phyloP scores from a whole-genome alignment of 768 basidiomycete genomes.

The Mycena olivaceomarginata region DNA sequence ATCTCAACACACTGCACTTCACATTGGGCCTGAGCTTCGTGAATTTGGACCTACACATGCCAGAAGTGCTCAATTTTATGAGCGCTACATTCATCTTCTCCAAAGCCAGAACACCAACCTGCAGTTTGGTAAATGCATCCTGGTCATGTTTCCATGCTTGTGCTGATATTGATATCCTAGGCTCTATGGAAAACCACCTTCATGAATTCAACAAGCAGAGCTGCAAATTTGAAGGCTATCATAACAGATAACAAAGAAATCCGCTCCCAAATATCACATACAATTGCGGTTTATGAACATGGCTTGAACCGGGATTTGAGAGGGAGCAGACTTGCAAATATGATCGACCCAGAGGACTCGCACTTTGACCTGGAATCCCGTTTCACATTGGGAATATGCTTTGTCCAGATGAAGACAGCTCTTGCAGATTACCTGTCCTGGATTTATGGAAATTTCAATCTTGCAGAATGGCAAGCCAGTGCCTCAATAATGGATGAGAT shows the following conservation, averaged over 20 bases:
- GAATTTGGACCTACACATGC: conserved; percentile 54
- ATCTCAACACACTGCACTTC: conserved; percentile 55
- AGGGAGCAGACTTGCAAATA: conserved; percentile 1
- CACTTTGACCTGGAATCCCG: conserved; percentile 8
- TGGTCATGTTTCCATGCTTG: neutral
- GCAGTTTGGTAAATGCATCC: conserved; percentile 37
- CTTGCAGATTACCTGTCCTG: neutral
- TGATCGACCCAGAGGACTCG: conserved; percentile 14
- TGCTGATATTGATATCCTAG: neutral
- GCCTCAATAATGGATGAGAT: conserved; percentile 25
- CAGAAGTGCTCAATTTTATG: conserved; percentile 28
- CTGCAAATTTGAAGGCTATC: conserved; percentile 33
- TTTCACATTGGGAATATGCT: conserved; percentile 12
- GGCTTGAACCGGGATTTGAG: conserved; percentile 7
- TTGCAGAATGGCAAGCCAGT: neutral
- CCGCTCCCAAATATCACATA: neutral
- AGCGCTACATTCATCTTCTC: conserved; percentile 44
- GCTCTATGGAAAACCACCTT: conserved; percentile 41
- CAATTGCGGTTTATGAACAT: conserved; percentile 2
- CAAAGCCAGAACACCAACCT: conserved; percentile 46
- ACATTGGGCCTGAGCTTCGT: conserved; percentile 50
- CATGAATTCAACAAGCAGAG: conserved; percentile 17
- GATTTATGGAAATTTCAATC: conserved; percentile 1
- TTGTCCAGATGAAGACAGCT: neutral
- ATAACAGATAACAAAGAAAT: conserved; percentile 2